A percentile compares a stretch with the other conserved stretches of the same genome.
phyloP scores from a whole-genome alignment of 2,329 filamentous ascomycete genomes.

The Cytospora paraplurivora region DNA sequence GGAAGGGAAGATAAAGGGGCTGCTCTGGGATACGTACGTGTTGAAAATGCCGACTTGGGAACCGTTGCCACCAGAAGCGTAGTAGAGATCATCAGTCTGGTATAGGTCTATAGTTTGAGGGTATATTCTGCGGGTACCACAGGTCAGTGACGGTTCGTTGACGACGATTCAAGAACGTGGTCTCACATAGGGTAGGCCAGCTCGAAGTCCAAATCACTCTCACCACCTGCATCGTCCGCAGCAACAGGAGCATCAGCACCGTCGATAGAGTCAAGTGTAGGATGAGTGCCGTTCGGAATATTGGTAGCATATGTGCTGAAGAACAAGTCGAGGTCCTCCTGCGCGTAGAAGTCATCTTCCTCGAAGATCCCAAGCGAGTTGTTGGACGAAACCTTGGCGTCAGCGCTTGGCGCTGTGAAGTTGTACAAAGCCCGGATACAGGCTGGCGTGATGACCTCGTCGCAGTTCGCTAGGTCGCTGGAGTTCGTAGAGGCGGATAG shows the following conservation, averaged over 20 bases:
- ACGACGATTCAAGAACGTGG: too few relatives aligned
- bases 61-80: constrained; percentile 34
- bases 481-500: constrained; percentile 10
- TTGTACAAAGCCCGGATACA: constrained; percentile 40
- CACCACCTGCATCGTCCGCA: constrained; percentile 12
- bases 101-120: constrained; percentile 43
- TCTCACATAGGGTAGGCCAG: constrained; percentile 23
- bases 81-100: constrained; percentile 47
- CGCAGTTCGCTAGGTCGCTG: constrained; percentile 34
- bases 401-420: constrained; percentile 27
- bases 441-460: constrained; percentile 37
- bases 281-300: constrained; percentile 20
- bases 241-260: constrained; percentile 12
- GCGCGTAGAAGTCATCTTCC: constrained; percentile 24
- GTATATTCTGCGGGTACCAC: constrained; percentile 35
- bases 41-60: constrained; percentile 17
- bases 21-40: not conserved
- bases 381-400: constrained; percentile 18
- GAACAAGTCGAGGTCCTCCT: constrained; percentile 23
- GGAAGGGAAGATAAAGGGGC: not conserved
- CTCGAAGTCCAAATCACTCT: constrained; percentile 18
- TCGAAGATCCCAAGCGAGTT: constrained; percentile 28
- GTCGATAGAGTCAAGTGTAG: constrained; percentile 15
- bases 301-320: constrained; percentile 14
- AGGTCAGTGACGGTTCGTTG: not conserved